These are phyloP conservation scores for Cryptosporidium baileyi DNA, from an alignment of 169 alveolate species.

Conservation along the genomic window DNA sequence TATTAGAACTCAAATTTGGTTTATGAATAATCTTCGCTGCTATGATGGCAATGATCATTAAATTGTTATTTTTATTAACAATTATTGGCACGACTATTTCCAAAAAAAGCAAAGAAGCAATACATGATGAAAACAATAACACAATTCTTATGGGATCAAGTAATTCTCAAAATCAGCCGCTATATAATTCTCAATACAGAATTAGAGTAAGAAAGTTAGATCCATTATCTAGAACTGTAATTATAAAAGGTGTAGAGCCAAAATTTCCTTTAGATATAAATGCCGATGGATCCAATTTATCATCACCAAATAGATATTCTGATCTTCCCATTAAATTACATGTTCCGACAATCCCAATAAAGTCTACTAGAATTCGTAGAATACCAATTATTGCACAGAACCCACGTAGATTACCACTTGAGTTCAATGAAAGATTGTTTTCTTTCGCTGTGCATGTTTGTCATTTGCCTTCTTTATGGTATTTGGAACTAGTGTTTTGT, in stretches of 20 bases:
- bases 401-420: constrained; percentile 43
- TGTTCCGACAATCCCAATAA: constrained; percentile 35
- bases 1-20: too few species aligned
- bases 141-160: too few species aligned
- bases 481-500: constrained; percentile 30
- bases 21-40: neutral
- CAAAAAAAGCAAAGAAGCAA: neutral
- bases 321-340: constrained; percentile 20
- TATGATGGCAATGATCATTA: neutral
- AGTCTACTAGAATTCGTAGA: neutral
- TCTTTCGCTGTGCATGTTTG: constrained; percentile 33
- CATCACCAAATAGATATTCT: constrained; percentile 1
- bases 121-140: neutral
- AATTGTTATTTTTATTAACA: neutral
- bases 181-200: constrained; percentile 49
- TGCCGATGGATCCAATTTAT: constrained; percentile 17
- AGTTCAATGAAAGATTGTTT: constrained; percentile 11
- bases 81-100: neutral
- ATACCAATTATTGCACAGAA: constrained; percentile 32
- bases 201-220: constrained; percentile 57
- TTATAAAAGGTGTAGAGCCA: constrained; percentile 53
- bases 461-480: constrained; percentile 54
- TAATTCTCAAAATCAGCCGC: neutral
- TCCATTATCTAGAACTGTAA: constrained; percentile 43
- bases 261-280: constrained; percentile 59